Evolutionary conservation across 192 early-diverging fungal species (phyloP), one percentile per base, ranked within the genome.

Genomic region (Rhizoclosmatium sp.): DNA sequence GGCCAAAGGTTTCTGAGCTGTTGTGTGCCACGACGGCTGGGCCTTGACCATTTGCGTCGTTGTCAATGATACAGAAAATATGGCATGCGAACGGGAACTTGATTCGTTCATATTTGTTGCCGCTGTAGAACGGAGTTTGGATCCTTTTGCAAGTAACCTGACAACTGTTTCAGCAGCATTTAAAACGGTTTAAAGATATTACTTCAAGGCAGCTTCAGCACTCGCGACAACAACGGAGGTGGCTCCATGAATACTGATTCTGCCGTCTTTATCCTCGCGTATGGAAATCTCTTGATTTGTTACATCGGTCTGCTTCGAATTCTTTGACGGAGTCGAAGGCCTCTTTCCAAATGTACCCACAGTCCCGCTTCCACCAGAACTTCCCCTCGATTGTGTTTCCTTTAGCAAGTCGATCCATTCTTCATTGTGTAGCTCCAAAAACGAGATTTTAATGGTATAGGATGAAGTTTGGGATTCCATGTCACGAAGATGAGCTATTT

Each of bases 341-440:
- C 60, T 7, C 21, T 62, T 62, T 40, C 60, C 60, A 62, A 62
- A 62, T 23, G 60, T 54, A 12, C 51, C 51, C 5, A 54, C 16
- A 7, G 16, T 16, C 16, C 51, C 60, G 60, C 48, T 56, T 12
- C 39, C 16, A 12, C 40, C 47, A 64, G 72, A 31, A 10, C 58
- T 16, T 40, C 45, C 23, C 12, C 56, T 47, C 16, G 1, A 3
- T 7, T 7, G 16, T n/a, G 42, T 14, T 21, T 82, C 87, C 10
- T 70, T 91, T 41, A 98, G 82, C 51, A 99, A 84, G 85, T 99
- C 98, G 21, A 96, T 92, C 56, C 98, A 85, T 47, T 99, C 98
- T 76, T 99, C 98, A 81, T 99, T 99, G 83, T 99, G 97, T 7
- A 98, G 90, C 78, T 99, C 97, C 41, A 98, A 80, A 84, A 95